phyloP scores from a whole-genome alignment of 371 early-diverging fungal genomes.

The Mucor irregularis region DNA sequence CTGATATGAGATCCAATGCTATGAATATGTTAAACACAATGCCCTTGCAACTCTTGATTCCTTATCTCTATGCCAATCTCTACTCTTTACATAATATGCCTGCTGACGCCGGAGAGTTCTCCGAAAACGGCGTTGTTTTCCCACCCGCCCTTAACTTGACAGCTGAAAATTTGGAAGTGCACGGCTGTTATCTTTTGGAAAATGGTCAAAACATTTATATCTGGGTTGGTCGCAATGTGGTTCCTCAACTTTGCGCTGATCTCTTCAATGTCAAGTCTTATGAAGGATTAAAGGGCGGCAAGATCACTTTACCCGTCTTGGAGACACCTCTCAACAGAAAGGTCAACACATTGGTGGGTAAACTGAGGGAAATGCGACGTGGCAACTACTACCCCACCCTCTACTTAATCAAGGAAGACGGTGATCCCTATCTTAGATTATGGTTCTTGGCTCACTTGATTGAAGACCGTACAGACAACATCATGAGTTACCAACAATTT shows the following conservation, averaged over 20 bases:
- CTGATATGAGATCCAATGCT: constrained; percentile 70
- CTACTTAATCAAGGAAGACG: constrained; percentile 91
- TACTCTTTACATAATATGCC: constrained; percentile 88
- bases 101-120: constrained; percentile 61
- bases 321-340: constrained; percentile 61
- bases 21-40: constrained; percentile 75
- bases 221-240: constrained; percentile 84
- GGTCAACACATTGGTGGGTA: constrained; percentile 58
- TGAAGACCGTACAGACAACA: constrained; percentile 87
- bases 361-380: constrained; percentile 60
- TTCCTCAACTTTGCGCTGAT: constrained; percentile 72
- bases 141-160: constrained; percentile 80
- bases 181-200: constrained; percentile 86
- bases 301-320: constrained; percentile 60
- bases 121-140: constrained; percentile 62
- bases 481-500: constrained; percentile 87
- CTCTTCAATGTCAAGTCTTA: constrained; percentile 68
- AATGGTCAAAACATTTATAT: constrained; percentile 82
- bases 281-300: constrained; percentile 62
- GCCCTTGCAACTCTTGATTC: constrained; percentile 78
- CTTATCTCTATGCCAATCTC: constrained; percentile 75
- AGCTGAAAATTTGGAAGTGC: constrained; percentile 81
- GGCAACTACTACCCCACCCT: constrained; percentile 63
- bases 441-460: constrained; percentile 87
- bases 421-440: constrained; percentile 80